Evolutionary conservation across 179 eudicot species (phyloP).

Genomic region (Spinacia oleracea): DNA sequence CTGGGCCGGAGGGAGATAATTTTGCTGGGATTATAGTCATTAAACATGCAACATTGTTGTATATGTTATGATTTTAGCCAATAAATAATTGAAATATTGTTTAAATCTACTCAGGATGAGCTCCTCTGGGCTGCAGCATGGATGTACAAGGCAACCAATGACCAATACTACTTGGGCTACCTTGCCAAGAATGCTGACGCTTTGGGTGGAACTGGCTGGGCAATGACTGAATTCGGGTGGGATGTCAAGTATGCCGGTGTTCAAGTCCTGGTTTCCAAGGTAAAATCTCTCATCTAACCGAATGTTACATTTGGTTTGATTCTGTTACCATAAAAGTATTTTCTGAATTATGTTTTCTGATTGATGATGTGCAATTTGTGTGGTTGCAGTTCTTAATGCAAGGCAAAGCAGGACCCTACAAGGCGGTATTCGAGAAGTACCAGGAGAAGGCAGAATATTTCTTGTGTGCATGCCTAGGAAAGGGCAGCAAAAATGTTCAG

Average conservation of each 20-base stretch:
- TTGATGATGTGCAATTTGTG: not conserved
- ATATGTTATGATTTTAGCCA: not conserved
- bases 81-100: not conserved
- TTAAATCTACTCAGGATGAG: conserved; percentile 58
- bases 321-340: not conserved
- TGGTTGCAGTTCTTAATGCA: conserved; percentile 73
- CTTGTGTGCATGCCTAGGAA: conserved; percentile 89
- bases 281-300: conserved; percentile 8
- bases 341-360: not conserved
- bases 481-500: conserved; percentile 64
- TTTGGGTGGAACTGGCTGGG: conserved; percentile 93
- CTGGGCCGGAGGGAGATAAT: too few relatives aligned
- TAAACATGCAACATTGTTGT: not conserved
- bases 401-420: conserved; percentile 64
- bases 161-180: conserved; percentile 72
- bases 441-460: conserved; percentile 80
- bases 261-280: conserved; percentile 93
- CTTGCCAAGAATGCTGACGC: conserved; percentile 73
- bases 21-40: not conserved
- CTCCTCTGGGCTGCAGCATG: conserved; percentile 95
- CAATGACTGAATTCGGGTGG: conserved; percentile 96
- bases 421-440: conserved; percentile 55
- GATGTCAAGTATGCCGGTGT: conserved; percentile 98
- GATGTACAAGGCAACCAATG: conserved; percentile 90
- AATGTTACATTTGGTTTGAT: too few relatives aligned